Conservation (phyloP, 352 stramenopile genomes). For the Pythium volutum region DNA sequence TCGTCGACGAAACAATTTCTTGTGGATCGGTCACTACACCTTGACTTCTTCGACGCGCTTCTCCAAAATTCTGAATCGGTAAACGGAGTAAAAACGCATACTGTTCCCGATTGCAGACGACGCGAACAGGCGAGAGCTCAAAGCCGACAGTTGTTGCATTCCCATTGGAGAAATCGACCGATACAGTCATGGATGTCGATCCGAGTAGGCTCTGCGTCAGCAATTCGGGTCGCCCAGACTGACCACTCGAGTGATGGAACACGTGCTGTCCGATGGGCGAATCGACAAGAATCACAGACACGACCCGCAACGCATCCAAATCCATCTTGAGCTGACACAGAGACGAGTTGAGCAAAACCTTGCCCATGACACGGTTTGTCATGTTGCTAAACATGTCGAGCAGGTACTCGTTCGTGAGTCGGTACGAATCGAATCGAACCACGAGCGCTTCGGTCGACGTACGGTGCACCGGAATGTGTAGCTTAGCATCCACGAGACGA, state of each 20-base stretch:
- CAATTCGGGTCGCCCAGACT: constrained; percentile 30
- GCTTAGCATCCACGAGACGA: constrained; percentile 56
- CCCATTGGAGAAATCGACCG: constrained; percentile 59
- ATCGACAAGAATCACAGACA: constrained; percentile 75
- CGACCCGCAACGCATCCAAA: constrained; percentile 62
- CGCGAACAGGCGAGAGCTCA: constrained; percentile 50
- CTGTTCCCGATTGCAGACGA: constrained; percentile 84
- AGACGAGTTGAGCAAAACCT: constrained; percentile 83
- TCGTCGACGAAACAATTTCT: not conserved
- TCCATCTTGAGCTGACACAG: constrained; percentile 68
- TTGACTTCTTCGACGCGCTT: constrained; percentile 37
- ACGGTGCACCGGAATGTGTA: constrained; percentile 78
- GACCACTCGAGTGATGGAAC: constrained; percentile 19
- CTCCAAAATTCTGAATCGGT: constrained; percentile 71
- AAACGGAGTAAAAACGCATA: constrained; percentile 75
- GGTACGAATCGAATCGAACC: constrained; percentile 65
- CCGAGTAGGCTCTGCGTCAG: constrained; percentile 64
- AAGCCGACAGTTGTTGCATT: constrained; percentile 55
- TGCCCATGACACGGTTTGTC: constrained; percentile 74
- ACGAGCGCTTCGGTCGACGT: constrained; percentile 75
- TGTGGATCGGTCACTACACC: not conserved
- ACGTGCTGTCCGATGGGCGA: constrained; percentile 23
- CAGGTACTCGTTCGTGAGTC: constrained; percentile 61
- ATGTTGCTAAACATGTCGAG: constrained; percentile 58
- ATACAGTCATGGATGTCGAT: constrained; percentile 55